Base-by-base conservation (phyloP, 2,329 filamentous ascomycete genomes). In the Phymatotrichopsis omnivora region DNA sequence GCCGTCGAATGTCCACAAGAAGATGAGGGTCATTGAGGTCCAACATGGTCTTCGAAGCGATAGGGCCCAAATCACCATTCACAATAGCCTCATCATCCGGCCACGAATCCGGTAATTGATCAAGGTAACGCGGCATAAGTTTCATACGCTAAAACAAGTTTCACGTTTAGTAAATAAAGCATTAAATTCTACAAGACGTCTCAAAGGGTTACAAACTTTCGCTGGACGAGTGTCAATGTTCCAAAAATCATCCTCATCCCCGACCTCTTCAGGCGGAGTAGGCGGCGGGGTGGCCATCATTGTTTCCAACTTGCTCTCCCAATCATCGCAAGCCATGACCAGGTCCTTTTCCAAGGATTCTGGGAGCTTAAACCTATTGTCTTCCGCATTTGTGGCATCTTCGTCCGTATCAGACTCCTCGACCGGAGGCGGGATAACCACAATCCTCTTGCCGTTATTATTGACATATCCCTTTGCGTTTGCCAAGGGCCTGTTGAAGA, bases 11-110 rank as follows among this genome's bases (percentile, higher is more conserved):
- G 58, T 95, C 85, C 16, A 96, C 70, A 2, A 98, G 73, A 4
- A 98, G 75, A 57, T 85, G 74, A 1, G 87, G 83, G 60, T 98
- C 91, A 57, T 86, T 87, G 63, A 91, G 73, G 58, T 96, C 87
- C 40, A 98, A 71, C 1, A 80, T 75, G 19, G 94, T 81, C 63
- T 85, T 87, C 3, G 83, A 78, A 32, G 86, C 72, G 54, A 76
- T 76, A 11, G 78, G 71, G 1, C 83, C 86, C 4, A 75, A 69
- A 31, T 75, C 70, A 34, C 77, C 60, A 3, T 67, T 61, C 37
- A 69, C 64, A 31, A 70, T 63, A 65, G 73, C 62, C 76, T 83
- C 53, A 77, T 80, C 61, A 80, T 85, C 68, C 84, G 86, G 2
- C 69, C 65, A 27, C 74, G 73, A 31, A 66, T 67, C 19, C 65